These are phyloP conservation scores for Kwoniella shandongensis DNA, from an alignment of 768 basidiomycete genomes.

Conservation along the genomic window DNA sequence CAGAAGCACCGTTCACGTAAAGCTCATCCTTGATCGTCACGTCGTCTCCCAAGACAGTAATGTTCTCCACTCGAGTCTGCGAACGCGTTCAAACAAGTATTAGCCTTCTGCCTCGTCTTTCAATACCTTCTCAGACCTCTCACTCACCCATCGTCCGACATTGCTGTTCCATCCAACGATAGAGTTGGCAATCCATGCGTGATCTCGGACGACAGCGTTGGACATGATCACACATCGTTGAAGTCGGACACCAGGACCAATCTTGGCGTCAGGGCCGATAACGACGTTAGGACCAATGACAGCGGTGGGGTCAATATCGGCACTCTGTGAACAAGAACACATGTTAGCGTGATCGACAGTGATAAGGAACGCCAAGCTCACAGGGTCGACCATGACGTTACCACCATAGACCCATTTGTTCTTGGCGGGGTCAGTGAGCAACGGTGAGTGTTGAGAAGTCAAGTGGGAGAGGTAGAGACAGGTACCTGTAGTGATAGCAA, in stretches of 20 bases:
- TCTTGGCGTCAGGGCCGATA: slow-evolving; percentile 56
- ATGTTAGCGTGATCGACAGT: slow-evolving; percentile 6
- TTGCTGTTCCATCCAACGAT: slow-evolving; percentile 57
- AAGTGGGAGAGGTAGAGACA: slow-evolving; percentile 58
- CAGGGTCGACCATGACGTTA: slow-evolving; percentile 58
- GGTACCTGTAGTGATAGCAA: slow-evolving; percentile 52
- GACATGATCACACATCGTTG: slow-evolving; percentile 58
- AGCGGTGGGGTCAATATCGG: slow-evolving; percentile 54
- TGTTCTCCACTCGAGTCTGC: slow-evolving; percentile 54
- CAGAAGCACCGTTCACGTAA: slow-evolving; percentile 56
- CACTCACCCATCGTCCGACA: slow-evolving; percentile 54
- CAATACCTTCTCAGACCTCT: neutral
- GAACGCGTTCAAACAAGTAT: no score
- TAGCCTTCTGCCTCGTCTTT: neutral
- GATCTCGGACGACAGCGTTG: slow-evolving; percentile 57
- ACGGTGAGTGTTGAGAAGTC: slow-evolving; percentile 52
- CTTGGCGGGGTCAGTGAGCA: slow-evolving; percentile 54
- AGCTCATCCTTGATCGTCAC: slow-evolving; percentile 59
- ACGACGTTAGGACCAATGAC: slow-evolving; percentile 58
- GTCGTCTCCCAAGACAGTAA: slow-evolving; percentile 58
- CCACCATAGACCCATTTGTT: slow-evolving; percentile 57
- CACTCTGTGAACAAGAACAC: slow-evolving; percentile 28
- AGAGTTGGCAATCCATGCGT: slow-evolving; percentile 57
- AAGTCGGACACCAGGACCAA: slow-evolving; percentile 57
- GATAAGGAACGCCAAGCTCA: no score